phyloP scores from a whole-genome alignment of 2,329 filamentous ascomycete species.

The Pseudopithomyces chartarum region DNA sequence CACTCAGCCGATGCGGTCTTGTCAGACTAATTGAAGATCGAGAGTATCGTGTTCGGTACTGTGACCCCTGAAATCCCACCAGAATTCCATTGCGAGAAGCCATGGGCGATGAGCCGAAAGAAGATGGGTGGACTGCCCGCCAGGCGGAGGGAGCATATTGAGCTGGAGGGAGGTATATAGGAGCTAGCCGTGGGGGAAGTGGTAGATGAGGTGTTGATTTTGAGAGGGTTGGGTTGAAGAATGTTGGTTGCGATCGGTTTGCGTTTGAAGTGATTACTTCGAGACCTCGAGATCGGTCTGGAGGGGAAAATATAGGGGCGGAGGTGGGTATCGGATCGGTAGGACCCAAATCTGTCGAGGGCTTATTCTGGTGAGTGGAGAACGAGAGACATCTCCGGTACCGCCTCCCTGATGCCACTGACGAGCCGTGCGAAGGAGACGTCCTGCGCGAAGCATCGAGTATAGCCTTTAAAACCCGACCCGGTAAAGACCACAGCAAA shows the following conservation, averaged over 20 bases:
- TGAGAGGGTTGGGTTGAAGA: slow-evolving; percentile 19
- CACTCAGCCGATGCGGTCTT: slow-evolving; percentile 35
- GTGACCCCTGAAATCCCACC: slow-evolving; percentile 23
- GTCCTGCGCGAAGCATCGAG: slow-evolving; percentile 22
- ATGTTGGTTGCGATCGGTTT: slow-evolving; percentile 16
- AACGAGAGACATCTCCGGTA: slow-evolving; percentile 11
- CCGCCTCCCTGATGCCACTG: slow-evolving; percentile 21
- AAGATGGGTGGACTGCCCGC: slow-evolving; percentile 37
- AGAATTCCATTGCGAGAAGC: slow-evolving; percentile 25
- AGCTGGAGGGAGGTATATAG: slow-evolving; percentile 21
- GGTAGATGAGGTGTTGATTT: slow-evolving; percentile 14
- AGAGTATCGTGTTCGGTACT: slow-evolving; percentile 27
- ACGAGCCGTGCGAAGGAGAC: slow-evolving; percentile 21
- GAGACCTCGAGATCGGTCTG: slow-evolving; percentile 23
- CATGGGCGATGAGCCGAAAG: slow-evolving; percentile 18
- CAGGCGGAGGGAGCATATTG: slow-evolving; percentile 39
- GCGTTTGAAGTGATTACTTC: slow-evolving; percentile 36
- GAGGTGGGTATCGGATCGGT: slow-evolving; percentile 29
- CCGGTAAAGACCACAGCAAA: slow-evolving; percentile 29
- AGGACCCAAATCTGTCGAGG: slow-evolving; percentile 9
- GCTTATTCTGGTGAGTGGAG: slow-evolving; percentile 22
- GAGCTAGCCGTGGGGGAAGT: slow-evolving; percentile 25
- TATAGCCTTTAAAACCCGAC: slow-evolving; percentile 14
- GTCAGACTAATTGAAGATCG: slow-evolving; percentile 37
- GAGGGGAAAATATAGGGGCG: slow-evolving; percentile 27